Evolutionary conservation across 441 rosid genomes (phyloP), one percentile per base, ranked within the genome.

Genomic region (Euphorbia schlechtendalii): DNA sequence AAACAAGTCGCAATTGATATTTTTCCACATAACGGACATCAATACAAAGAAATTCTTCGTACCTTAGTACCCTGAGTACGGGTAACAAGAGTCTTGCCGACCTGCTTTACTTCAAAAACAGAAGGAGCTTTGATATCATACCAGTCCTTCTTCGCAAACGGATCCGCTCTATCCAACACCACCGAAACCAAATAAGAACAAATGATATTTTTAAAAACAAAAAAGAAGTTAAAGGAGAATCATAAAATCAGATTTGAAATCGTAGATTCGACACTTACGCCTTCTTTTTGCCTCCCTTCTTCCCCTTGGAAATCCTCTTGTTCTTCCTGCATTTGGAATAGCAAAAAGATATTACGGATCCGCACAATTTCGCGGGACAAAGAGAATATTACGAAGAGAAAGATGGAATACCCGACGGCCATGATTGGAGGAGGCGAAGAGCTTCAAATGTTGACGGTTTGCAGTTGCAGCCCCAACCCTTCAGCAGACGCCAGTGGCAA

Each of bases 41-140:
- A 36, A 36, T 3, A 41, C 10, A 9, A 9, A 41, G 45, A 9
- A 1, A 41, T 12, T 41, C 12, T 41, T 43, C 59, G 32, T 56
- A 92, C 97, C 96, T 92, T 88, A 41, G 98, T 88, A 59, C 94
- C 98, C 88, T 92, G 98, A 4, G 97, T 92, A 65, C 96, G 88
- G 36, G 86, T 74, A 51, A 92, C 94, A 30, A 92, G 90, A 2
- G 97, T 92, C 73, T 83, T 92, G 24, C 98, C 98, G 1, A 88
- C 97, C 66, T 86, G 85, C 64, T 81, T 85, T 7, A 59, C 40
- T 3, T 43, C 53, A 73, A 89, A 92, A 46, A 80, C 76, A 8
- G 89, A 65, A 0, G 98, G 98, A 25, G 98, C 96, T 72, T 92
- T 92, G 65, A 90, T 80, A 41, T 90, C 92, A 63, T 92, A 88